Evolutionary conservation across 192 early-diverging fungal species (phyloP).

Genomic region (Radiomyces spectabilis): DNA sequence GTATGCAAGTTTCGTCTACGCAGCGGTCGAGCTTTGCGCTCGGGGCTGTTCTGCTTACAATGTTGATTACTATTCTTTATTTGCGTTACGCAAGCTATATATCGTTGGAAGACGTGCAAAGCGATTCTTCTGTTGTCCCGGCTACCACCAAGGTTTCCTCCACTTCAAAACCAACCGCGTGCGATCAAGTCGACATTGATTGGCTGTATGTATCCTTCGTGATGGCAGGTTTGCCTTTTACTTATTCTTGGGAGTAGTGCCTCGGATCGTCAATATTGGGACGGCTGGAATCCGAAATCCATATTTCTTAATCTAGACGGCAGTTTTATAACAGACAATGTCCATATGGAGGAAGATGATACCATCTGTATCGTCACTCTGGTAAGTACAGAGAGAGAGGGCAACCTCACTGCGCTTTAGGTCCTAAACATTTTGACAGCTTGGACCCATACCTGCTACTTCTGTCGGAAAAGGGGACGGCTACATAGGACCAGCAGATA

Average conservation of each 20-base stretch:
- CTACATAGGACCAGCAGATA: conserved; percentile 7
- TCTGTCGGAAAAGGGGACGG: neutral
- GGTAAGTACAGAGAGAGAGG: conserved; percentile 6
- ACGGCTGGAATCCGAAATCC: conserved; percentile 12
- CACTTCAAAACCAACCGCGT: too few relatives aligned
- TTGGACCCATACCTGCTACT: conserved; percentile 14
- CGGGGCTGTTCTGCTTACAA: too few relatives aligned
- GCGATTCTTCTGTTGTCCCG: too few relatives aligned
- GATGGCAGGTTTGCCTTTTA: neutral
- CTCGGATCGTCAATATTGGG: conserved; percentile 12
- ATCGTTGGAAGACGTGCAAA: too few relatives aligned
- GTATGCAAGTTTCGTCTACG: too few relatives aligned
- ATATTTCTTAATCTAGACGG: conserved; percentile 10
- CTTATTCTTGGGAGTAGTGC: conserved; percentile 4
- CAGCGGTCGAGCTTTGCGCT: too few relatives aligned
- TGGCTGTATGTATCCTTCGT: neutral
- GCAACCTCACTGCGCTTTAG: neutral
- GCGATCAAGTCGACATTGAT: neutral
- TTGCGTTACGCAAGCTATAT: too few relatives aligned
- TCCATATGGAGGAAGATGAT: conserved; percentile 2
- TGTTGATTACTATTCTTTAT: too few relatives aligned
- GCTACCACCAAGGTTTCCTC: too few relatives aligned
- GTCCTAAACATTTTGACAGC: neutral
- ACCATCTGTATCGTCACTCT: conserved; percentile 12
- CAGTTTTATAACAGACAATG: conserved; percentile 2